These are phyloP conservation scores for Lichtheimia ramosa DNA, from an alignment of 371 early-diverging fungal genomes.

Conservation along the genomic window DNA sequence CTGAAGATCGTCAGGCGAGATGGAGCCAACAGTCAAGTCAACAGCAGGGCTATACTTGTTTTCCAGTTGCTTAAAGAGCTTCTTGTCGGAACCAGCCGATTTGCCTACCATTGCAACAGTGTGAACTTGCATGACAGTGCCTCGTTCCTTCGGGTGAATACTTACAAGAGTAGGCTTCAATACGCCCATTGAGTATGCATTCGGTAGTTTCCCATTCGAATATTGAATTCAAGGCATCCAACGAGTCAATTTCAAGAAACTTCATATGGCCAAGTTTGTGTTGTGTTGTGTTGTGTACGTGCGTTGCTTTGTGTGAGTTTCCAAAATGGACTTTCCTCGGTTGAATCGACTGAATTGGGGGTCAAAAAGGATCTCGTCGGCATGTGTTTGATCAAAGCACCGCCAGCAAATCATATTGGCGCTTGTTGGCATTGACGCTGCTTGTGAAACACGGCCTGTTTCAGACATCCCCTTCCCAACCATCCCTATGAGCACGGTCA, in stretches of 20 bases:
- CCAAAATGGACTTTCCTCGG: no score
- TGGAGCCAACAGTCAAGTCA: slow-evolving; percentile 49
- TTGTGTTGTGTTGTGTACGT: no score
- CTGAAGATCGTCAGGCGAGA: slow-evolving; percentile 56
- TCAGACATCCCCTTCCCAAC: no score
- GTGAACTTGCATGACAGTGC: neutral
- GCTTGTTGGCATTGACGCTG: no score
- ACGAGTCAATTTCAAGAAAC: slow-evolving; percentile 47
- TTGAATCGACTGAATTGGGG: no score
- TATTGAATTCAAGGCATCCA: slow-evolving; percentile 58
- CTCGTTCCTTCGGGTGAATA: neutral
- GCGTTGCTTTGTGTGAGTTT: no score
- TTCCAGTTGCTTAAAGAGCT: slow-evolving; percentile 82
- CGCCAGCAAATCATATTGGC: no score
- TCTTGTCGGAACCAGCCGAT: slow-evolving; percentile 87
- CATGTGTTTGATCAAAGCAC: no score
- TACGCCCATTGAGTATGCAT: slow-evolving; percentile 66
- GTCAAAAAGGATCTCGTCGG: no score
- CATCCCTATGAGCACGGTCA: no score
- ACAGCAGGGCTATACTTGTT: slow-evolving; percentile 55
- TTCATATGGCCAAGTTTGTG: slow-evolving; percentile 21
- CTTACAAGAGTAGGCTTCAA: slow-evolving; percentile 92
- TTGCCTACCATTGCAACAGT: slow-evolving; percentile 62
- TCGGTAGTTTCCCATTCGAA: slow-evolving; percentile 66
- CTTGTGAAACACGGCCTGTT: no score